These are phyloP conservation scores for Tylopilus felleus DNA, from an alignment of 768 basidiomycete genomes.

Conservation along the genomic window DNA sequence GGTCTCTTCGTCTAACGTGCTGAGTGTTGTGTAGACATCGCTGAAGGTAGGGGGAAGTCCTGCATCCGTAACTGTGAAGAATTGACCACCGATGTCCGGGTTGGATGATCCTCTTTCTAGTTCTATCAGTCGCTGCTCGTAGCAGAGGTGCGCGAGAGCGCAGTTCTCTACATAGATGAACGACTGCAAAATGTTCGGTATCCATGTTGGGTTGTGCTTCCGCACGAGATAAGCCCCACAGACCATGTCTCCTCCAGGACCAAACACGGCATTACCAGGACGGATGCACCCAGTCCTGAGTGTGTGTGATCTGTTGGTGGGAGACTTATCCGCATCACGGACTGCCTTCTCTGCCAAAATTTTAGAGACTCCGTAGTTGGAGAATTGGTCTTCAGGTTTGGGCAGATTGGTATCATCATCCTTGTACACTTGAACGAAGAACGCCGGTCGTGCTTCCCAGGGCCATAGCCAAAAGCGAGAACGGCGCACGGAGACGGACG, in stretches of 20 bases:
- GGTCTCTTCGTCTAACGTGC: conserved; percentile 55
- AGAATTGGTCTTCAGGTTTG: conserved; percentile 57
- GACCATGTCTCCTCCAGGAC: conserved; percentile 70
- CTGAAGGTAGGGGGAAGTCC: conserved; percentile 61
- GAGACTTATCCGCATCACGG: conserved; percentile 39
- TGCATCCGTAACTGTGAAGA: conserved; percentile 64
- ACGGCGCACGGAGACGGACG: conserved; percentile 55
- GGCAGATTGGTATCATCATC: conserved; percentile 57
- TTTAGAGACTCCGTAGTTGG: conserved; percentile 75
- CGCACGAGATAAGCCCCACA: conserved; percentile 62
- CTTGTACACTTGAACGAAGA: conserved; percentile 59
- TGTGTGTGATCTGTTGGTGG: conserved; percentile 26
- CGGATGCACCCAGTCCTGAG: conserved; percentile 71
- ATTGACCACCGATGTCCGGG: conserved; percentile 72
- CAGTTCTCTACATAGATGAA: conserved; percentile 78
- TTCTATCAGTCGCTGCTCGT: conserved; percentile 69
- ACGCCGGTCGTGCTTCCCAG: conserved; percentile 59
- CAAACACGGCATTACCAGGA: conserved; percentile 77
- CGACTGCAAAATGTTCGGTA: conserved; percentile 52
- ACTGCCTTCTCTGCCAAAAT: conserved; percentile 50
- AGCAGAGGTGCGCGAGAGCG: conserved; percentile 65
- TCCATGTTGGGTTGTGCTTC: conserved; percentile 62
- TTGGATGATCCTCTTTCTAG: conserved; percentile 35
- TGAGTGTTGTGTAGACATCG: conserved; percentile 56
- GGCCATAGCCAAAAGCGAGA: conserved; percentile 70